Evolutionary conservation across 768 basidiomycete species (phyloP).

Genomic region (Auriscalpium microsporum): DNA sequence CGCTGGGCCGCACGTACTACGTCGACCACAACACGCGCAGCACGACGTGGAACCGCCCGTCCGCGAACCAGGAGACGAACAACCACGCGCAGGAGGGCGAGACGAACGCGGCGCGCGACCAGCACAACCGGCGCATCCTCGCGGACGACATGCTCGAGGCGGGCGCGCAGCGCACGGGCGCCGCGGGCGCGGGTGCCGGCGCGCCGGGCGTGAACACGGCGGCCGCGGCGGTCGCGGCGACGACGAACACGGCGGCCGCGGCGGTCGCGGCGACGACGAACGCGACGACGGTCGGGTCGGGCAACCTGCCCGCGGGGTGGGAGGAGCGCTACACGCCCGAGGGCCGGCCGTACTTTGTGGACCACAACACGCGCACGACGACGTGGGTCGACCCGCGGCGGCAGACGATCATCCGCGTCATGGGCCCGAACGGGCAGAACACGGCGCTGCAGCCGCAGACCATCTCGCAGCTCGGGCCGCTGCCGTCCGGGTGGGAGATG

Average conservation of each 20-base stretch:
- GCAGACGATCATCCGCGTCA: constrained; percentile 92
- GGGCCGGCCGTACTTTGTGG: constrained; percentile 97
- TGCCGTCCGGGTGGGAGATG: constrained; percentile 99
- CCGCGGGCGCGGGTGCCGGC: constrained; percentile 21
- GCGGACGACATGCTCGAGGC: constrained; percentile 83
- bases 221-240: constrained; percentile 43
- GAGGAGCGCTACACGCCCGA: constrained; percentile 98
- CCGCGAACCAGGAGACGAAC: constrained; percentile 67
- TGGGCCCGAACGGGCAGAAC: constrained; percentile 89
- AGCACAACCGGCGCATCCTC: constrained; percentile 75
- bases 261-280: constrained; percentile 45
- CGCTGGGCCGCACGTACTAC: constrained; percentile 92
- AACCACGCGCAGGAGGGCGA: constrained; percentile 62
- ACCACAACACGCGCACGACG: constrained; percentile 98
- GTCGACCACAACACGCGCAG: constrained; percentile 97
- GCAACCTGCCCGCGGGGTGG: constrained; percentile 94
- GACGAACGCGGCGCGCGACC: constrained; percentile 79
- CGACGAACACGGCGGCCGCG: constrained; percentile 38
- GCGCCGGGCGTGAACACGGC: constrained; percentile 27
- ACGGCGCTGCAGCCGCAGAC: constrained; percentile 87
- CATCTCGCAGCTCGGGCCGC: constrained; percentile 91
- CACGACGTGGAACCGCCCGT: constrained; percentile 96
- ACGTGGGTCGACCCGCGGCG: constrained; percentile 99
- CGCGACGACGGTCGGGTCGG: constrained; percentile 65
- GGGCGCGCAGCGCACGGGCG: constrained; percentile 28